These are phyloP conservation scores for Tagetes erecta DNA, from an alignment of 129 eudicot genomes.

Conservation along the genomic window DNA sequence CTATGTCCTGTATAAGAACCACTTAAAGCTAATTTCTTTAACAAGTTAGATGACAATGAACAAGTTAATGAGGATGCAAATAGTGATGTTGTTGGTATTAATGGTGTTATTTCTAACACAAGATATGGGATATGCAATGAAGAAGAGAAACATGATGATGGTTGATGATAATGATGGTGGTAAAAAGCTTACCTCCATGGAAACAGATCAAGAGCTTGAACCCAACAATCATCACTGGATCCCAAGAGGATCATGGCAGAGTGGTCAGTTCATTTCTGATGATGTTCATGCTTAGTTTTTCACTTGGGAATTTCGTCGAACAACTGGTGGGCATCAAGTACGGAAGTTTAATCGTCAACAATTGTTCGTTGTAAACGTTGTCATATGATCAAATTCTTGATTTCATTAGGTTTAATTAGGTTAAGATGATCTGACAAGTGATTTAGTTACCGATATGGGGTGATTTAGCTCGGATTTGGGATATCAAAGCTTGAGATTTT, in stretches of 20 bases:
- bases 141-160: slow-evolving; percentile 36
- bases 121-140: slow-evolving; percentile 30
- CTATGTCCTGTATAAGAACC: slow-evolving; percentile 6
- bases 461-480: too few relatives aligned
- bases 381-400: too few relatives aligned
- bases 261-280: slow-evolving; percentile 31
- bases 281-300: slow-evolving; percentile 19
- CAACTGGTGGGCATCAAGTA: neutral
- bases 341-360: neutral
- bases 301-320: neutral
- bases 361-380: neutral
- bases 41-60: neutral
- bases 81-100: slow-evolving; percentile 9
- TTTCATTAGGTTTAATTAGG: too few relatives aligned
- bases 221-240: slow-evolving; percentile 43
- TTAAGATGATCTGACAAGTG: too few relatives aligned
- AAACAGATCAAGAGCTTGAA: slow-evolving; percentile 27
- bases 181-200: slow-evolving; percentile 12
- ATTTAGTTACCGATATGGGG: too few relatives aligned
- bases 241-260: slow-evolving; percentile 46
- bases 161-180: slow-evolving; percentile 15
- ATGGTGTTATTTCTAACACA: slow-evolving; percentile 25
- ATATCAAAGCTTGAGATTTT: too few relatives aligned
- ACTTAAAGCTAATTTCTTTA: neutral
- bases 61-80: slow-evolving; percentile 20